phyloP scores from a whole-genome alignment of 306 rosid genomes.

The Prunus mira region DNA sequence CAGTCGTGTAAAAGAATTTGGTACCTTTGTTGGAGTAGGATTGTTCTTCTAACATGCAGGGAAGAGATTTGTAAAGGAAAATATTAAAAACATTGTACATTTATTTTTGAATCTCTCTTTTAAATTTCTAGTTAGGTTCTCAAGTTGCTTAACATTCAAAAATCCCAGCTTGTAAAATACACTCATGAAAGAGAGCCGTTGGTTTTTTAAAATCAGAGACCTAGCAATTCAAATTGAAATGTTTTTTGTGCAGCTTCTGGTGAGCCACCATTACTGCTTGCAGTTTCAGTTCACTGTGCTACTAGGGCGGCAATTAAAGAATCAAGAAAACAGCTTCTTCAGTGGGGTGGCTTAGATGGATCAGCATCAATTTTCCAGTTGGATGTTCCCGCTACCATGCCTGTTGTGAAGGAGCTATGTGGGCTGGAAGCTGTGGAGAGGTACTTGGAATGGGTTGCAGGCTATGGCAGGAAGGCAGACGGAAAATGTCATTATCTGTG shows the following conservation, averaged over 20 bases:
- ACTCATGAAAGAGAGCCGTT: neutral
- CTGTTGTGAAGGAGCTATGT: conserved; percentile 72
- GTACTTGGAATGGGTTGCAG: conserved; percentile 61
- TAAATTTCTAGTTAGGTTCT: neutral
- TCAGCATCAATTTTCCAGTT: conserved; percentile 43
- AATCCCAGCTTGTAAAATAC: neutral
- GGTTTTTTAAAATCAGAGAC: no score
- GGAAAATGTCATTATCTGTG: no score
- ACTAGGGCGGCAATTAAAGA: conserved; percentile 78
- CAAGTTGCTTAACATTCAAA: neutral
- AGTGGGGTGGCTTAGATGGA: conserved; percentile 51
- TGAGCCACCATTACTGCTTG: conserved; percentile 81
- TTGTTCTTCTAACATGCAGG: no score
- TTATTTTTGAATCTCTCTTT: neutral
- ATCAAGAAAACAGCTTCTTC: conserved; percentile 66
- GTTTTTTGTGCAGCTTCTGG: conserved; percentile 75
- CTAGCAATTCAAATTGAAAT: neutral
- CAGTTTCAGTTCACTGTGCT: conserved; percentile 86
- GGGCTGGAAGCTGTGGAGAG: conserved; percentile 71
- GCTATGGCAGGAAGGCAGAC: neutral
- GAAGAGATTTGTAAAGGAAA: no score
- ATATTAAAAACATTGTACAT: no score
- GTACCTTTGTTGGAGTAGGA: no score
- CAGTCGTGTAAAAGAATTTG: no score
- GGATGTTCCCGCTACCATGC: conserved; percentile 86